phyloP scores from a whole-genome alignment of 805 yeast species.

The Scheffersomyces ergatensis region DNA sequence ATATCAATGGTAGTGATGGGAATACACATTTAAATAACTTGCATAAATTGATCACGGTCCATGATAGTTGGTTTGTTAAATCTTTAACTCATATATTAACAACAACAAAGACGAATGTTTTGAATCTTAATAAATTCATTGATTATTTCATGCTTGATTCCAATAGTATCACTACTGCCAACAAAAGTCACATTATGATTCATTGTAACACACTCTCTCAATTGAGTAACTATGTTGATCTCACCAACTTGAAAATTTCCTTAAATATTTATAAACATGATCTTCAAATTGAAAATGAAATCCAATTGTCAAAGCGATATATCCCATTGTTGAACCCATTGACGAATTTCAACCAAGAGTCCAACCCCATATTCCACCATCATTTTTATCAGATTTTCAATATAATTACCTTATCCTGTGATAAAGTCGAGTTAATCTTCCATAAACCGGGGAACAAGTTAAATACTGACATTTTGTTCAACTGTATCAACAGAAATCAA shows the following conservation, averaged over 20 bases:
- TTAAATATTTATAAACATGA: slow-evolving; percentile 73
- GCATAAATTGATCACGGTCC: slow-evolving; percentile 71
- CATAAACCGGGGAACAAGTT: slow-evolving; percentile 56
- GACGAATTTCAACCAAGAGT: slow-evolving; percentile 13
- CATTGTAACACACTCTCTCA: slow-evolving; percentile 52
- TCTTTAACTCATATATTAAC: slow-evolving; percentile 70
- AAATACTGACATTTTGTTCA: slow-evolving; percentile 43
- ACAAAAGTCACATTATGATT: slow-evolving; percentile 16
- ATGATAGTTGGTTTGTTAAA: slow-evolving; percentile 86
- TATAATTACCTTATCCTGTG: slow-evolving; percentile 44
- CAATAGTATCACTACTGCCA: background rate
- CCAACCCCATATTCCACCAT: slow-evolving; percentile 24
- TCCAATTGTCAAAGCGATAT: slow-evolving; percentile 11
- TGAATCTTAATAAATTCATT: slow-evolving; percentile 22
- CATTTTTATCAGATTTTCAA: slow-evolving; percentile 53
- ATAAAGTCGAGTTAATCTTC: slow-evolving; percentile 45
- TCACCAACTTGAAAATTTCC: slow-evolving; percentile 73
- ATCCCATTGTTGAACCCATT: slow-evolving; percentile 19
- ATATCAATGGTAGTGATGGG: too few relatives aligned
- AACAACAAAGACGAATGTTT: slow-evolving; percentile 36
- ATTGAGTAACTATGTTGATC: slow-evolving; percentile 62
- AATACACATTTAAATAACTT: slow-evolving; percentile 44
- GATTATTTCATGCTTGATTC: slow-evolving; percentile 18
- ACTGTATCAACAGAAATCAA: slow-evolving; percentile 54
- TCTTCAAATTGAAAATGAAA: slow-evolving; percentile 40